Evolutionary conservation across 2,329 filamentous ascomycete species (phyloP).

Genomic region (Trichoderma asperellum): DNA sequence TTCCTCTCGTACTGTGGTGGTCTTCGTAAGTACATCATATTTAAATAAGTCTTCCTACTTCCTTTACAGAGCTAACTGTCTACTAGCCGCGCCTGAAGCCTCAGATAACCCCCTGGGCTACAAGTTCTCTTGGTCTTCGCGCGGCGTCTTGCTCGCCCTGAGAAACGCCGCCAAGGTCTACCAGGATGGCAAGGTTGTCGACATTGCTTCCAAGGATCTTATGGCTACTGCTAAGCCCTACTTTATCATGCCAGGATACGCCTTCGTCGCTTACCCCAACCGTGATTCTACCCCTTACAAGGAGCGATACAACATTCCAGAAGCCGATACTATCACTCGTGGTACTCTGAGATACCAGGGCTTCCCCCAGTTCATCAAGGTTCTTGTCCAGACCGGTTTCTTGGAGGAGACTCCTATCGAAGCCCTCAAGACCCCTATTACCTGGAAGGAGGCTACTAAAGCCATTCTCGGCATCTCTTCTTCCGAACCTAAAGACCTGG

Average conservation of each 20-base stretch:
- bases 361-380: conserved; percentile 88
- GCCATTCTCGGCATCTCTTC: conserved; percentile 73
- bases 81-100: conserved; percentile 55
- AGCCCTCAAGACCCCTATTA: conserved; percentile 54
- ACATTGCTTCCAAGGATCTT: conserved; percentile 71
- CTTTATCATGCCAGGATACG: conserved; percentile 75
- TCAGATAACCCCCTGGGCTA: conserved; percentile 91
- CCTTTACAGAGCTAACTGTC: neutral
- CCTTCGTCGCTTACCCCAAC: conserved; percentile 93
- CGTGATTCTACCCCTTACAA: conserved; percentile 85
- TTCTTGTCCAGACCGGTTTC: conserved; percentile 89
- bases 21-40: neutral
- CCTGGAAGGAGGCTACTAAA: conserved; percentile 85
- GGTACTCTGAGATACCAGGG: conserved; percentile 75
- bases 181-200: conserved; percentile 74
- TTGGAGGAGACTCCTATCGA: conserved; percentile 72
- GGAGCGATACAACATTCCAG: conserved; percentile 88
- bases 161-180: conserved; percentile 84
- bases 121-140: conserved; percentile 77
- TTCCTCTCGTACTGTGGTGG: conserved; percentile 89
- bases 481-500: conserved; percentile 63
- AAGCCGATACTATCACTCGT: conserved; percentile 85
- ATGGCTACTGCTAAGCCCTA: conserved; percentile 87
- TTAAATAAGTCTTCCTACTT: no score
- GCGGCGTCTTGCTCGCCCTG: conserved; percentile 86